These are phyloP conservation scores for Saprolegnia diclina DNA, from an alignment of 352 stramenopile species.

Conservation along the genomic window DNA sequence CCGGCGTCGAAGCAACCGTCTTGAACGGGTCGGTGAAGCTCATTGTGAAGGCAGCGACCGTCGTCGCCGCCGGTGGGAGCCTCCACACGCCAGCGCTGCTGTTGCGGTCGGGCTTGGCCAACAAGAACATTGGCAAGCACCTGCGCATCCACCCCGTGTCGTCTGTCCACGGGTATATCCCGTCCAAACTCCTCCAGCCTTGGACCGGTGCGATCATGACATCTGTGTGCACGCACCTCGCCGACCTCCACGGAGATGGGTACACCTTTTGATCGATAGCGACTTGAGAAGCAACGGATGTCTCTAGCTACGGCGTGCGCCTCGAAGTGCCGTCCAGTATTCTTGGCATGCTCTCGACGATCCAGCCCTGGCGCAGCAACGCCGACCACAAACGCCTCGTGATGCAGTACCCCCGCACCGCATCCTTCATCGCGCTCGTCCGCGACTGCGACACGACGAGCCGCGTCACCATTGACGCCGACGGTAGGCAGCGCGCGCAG, in stretches of 20 bases:
- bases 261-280: neutral
- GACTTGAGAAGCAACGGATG: neutral
- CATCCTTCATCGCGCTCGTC: slow-evolving; percentile 16
- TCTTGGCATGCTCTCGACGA: slow-evolving; percentile 20
- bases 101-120: slow-evolving; percentile 30
- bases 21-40: slow-evolving; percentile 6
- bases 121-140: slow-evolving; percentile 34
- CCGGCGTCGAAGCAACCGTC: slow-evolving; percentile 23
- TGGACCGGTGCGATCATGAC: slow-evolving; percentile 35
- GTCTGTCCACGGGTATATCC: slow-evolving; percentile 27
- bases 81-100: slow-evolving; percentile 33
- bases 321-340: slow-evolving; percentile 31
- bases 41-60: slow-evolving; percentile 16
- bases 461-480: slow-evolving; percentile 18
- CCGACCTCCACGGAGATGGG: slow-evolving; percentile 28
- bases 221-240: slow-evolving; percentile 29
- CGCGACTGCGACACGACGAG: slow-evolving; percentile 15
- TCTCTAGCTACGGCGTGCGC: slow-evolving; percentile 30
- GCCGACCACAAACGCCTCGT: slow-evolving; percentile 13
- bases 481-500: neutral
- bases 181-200: slow-evolving; percentile 23
- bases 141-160: slow-evolving; percentile 32
- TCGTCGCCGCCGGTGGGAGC: slow-evolving; percentile 30
- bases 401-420: slow-evolving; percentile 10
- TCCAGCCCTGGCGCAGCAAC: slow-evolving; percentile 21